Base-by-base conservation (phyloP, 805 yeast species). In the Phaffomyces thermotolerans region DNA sequence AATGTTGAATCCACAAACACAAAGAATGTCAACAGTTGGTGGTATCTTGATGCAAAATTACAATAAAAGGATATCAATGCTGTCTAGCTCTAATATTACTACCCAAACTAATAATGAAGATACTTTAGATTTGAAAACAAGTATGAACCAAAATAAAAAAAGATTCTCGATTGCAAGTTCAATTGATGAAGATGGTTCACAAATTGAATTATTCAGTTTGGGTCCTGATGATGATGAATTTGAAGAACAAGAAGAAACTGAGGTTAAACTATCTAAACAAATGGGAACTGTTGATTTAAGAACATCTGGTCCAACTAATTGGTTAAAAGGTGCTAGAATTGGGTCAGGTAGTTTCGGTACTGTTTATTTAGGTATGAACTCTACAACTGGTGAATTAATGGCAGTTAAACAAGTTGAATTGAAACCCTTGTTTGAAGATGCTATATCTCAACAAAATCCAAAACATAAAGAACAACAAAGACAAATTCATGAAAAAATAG, bases 291-390 rank as follows among this genome's bases (percentile, higher is more conserved):
- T 48, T 8, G 49, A 46, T 20, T 20, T 51, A 30, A 48, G 40
- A 4, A 32, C 60, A 34, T 66, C 66, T 4, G 84, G 85, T 1
- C 93, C 95, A 4, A 73, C 79, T 33, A 78, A 85, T 36, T 93
- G 99, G 99, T 73, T 89, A 36, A 84, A 84, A 54, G 99, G 99
- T 38, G 86, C 95, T 0, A 70, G 89, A 38, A 88, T 93, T 51
- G 99, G 99, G 0, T 81, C 91, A 9, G 99, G 99, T 3, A 82
- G 95, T 47, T 93, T 89, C 69, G 99, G 98, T 29, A 81, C 87
- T 2, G 99, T 93, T 2, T 90, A 84, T 49, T 67, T 93, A 32
- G 99, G 97, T 0, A 79, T 93, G 80, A 87, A 90, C 59, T 84
- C 95, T 1, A 64, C 82, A 30, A 89, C 95, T 0, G 99, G 99